These are phyloP conservation scores for Sugiyamaella valdiviana DNA, from an alignment of 805 yeast genomes.

Conservation along the genomic window DNA sequence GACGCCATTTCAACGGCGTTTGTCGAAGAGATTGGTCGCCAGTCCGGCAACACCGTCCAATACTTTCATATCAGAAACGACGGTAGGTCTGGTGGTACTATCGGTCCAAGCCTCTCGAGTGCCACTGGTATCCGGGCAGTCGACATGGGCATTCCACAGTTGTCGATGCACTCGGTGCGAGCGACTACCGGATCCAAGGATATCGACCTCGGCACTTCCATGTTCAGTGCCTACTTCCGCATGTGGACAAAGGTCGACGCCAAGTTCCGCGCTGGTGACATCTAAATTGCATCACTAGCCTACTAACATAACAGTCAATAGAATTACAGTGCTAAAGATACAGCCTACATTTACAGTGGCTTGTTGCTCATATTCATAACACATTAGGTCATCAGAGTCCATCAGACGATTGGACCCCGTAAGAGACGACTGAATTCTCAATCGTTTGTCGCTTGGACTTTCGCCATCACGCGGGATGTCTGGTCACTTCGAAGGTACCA, in stretches of 20 bases:
- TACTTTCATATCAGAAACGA: constrained; percentile 82
- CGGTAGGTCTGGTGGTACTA: constrained; percentile 81
- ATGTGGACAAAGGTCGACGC: constrained; percentile 54
- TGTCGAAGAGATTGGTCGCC: constrained; percentile 60
- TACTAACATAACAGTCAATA: too few relatives aligned
- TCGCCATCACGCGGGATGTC: not conserved
- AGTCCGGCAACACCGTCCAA: constrained; percentile 61
- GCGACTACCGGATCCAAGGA: constrained; percentile 77
- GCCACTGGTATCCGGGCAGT: constrained; percentile 46
- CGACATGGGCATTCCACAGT: constrained; percentile 77
- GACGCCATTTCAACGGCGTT: constrained; percentile 68
- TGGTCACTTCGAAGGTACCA: not conserved
- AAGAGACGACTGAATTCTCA: too few relatives aligned
- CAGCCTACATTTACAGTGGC: too few relatives aligned
- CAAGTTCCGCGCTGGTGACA: constrained; percentile 27
- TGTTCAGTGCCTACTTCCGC: constrained; percentile 62
- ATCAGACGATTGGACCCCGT: too few relatives aligned
- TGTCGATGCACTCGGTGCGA: constrained; percentile 81
- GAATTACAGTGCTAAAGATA: too few relatives aligned
- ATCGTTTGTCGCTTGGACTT: not conserved
- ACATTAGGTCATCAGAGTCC: too few relatives aligned
- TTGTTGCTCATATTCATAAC: not conserved
- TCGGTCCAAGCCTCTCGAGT: constrained; percentile 54
- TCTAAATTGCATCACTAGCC: constrained; percentile 10
- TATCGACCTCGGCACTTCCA: constrained; percentile 65